Conservation (phyloP, 2,329 filamentous ascomycete species). For the Trichoderma lentiforme region DNA sequence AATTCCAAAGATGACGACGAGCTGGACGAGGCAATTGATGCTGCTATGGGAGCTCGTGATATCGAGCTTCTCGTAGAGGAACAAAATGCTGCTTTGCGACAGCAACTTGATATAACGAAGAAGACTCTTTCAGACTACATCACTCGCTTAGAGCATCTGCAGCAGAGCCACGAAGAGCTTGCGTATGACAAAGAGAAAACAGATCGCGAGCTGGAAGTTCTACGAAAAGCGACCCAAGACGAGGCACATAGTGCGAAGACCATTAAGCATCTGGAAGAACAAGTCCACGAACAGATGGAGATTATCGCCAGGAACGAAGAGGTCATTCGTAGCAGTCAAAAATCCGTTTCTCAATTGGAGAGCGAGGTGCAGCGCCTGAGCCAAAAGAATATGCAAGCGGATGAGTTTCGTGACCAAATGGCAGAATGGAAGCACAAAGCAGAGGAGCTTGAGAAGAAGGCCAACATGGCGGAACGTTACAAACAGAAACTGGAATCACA, state of each 20-base stretch:
- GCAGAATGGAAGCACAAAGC: slow-evolving; percentile 58
- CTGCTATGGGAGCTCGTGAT: slow-evolving; percentile 46
- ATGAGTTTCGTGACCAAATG: slow-evolving; percentile 56
- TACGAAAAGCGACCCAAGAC: slow-evolving; percentile 49
- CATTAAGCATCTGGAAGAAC: slow-evolving; percentile 52
- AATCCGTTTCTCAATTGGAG: slow-evolving; percentile 52
- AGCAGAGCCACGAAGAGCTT: slow-evolving; percentile 62
- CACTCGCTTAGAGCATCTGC: slow-evolving; percentile 57
- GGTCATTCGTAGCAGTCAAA: slow-evolving; percentile 36
- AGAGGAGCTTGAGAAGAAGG: slow-evolving; percentile 58
- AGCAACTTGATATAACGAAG: slow-evolving; percentile 50
- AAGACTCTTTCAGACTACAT: slow-evolving; percentile 58
- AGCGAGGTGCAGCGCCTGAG: slow-evolving; percentile 49
- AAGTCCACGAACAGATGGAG: slow-evolving; percentile 64
- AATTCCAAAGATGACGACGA: slow-evolving; percentile 38
- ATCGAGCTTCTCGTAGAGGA: slow-evolving; percentile 57
- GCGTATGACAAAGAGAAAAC: slow-evolving; percentile 60
- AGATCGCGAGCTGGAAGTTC: slow-evolving; percentile 50
- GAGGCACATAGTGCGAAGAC: slow-evolving; percentile 50
- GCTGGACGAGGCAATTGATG: slow-evolving; percentile 39
- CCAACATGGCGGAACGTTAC: slow-evolving; percentile 60
- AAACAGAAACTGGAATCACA: slow-evolving; percentile 60
- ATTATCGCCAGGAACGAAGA: slow-evolving; percentile 67
- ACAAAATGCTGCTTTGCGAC: slow-evolving; percentile 48
- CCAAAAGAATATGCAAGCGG: slow-evolving; percentile 45